phyloP scores from a whole-genome alignment of 441 rosid genomes.

The Arabidopsis lyrata region DNA sequence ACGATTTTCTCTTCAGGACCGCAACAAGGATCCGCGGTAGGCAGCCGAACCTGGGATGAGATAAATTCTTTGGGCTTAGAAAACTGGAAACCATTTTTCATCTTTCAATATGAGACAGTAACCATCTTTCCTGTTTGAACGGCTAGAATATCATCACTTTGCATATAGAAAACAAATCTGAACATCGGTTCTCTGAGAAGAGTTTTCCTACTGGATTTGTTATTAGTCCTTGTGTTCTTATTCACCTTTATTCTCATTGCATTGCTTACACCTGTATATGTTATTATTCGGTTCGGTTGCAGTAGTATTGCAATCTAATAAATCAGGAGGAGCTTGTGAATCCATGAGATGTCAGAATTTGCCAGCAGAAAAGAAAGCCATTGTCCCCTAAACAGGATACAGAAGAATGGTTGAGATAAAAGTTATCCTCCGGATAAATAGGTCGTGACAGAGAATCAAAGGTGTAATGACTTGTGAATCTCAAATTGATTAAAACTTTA shows the following conservation, averaged over 20 bases:
- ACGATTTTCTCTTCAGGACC: conserved; percentile 62
- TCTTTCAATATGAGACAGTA: conserved; percentile 20
- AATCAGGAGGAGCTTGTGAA: not conserved
- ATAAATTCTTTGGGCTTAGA: conserved; percentile 22
- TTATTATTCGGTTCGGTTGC: conserved; percentile 14
- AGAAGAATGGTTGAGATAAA: conserved; percentile 26
- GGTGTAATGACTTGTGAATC: conserved; percentile 32
- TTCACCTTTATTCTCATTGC: conserved; percentile 12
- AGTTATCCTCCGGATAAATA: conserved; percentile 4
- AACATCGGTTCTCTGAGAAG: conserved; percentile 23
- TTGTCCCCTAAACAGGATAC: conserved; percentile 12
- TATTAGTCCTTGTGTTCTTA: not conserved
- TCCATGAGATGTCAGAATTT: conserved; percentile 9
- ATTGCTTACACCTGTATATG: not conserved
- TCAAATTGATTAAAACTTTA: conserved; percentile 1
- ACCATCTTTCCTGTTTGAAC: conserved; percentile 10
- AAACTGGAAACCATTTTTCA: conserved; percentile 24
- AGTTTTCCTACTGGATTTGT: not conserved
- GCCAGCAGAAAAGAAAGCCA: conserved; percentile 10
- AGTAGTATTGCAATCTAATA: not conserved
- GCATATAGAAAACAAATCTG: conserved; percentile 33
- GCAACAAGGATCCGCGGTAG: conserved; percentile 46
- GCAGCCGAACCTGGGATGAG: conserved; percentile 12
- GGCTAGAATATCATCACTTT: conserved; percentile 20
- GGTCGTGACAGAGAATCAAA: conserved; percentile 20